phyloP scores from a whole-genome alignment of 768 basidiomycete genomes.

The Punctularia strigosozonata region DNA sequence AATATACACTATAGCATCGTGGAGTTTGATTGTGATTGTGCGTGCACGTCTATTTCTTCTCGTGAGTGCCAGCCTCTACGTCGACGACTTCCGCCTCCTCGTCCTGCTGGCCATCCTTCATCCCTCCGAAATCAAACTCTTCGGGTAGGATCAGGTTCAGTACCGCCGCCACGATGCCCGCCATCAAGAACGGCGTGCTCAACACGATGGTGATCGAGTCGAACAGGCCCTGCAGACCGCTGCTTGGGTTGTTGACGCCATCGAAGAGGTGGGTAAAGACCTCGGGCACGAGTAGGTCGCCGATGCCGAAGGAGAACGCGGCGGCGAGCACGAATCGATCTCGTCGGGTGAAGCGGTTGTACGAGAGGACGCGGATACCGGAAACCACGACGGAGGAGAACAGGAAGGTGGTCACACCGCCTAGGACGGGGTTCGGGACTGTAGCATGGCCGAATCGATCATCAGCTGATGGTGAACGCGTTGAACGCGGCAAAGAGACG shows the following conservation, averaged over 20 bases:
- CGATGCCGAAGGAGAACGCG: conserved; percentile 57
- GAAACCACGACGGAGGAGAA: conserved; percentile 67
- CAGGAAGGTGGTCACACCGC: conserved; percentile 81
- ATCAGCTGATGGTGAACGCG: background rate
- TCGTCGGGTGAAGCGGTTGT: conserved; percentile 44
- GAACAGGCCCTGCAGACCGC: conserved; percentile 56
- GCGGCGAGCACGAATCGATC: conserved; percentile 64
- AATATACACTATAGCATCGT: too few species aligned
- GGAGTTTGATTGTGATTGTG: too few species aligned
- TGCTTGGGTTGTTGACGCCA: conserved; percentile 36
- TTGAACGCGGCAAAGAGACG: conserved; percentile 8
- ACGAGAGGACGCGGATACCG: conserved; percentile 58
- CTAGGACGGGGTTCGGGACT: conserved; percentile 73
- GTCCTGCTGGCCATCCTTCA: background rate
- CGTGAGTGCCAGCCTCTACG: conserved; percentile 1
- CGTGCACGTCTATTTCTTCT: conserved; percentile 1
- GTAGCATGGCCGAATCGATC: background rate
- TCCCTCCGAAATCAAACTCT: conserved; percentile 10
- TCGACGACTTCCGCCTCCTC: conserved; percentile 1
- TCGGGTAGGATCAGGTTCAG: conserved; percentile 34
- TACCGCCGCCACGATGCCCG: conserved; percentile 30
- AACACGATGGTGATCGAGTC: conserved; percentile 71
- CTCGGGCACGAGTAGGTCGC: conserved; percentile 52
- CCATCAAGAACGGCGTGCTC: conserved; percentile 54
- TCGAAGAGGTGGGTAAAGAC: conserved; percentile 66